Evolutionary conservation across 2,329 filamentous ascomycete genomes (phyloP).

Genomic region (Diaporthe vexans): DNA sequence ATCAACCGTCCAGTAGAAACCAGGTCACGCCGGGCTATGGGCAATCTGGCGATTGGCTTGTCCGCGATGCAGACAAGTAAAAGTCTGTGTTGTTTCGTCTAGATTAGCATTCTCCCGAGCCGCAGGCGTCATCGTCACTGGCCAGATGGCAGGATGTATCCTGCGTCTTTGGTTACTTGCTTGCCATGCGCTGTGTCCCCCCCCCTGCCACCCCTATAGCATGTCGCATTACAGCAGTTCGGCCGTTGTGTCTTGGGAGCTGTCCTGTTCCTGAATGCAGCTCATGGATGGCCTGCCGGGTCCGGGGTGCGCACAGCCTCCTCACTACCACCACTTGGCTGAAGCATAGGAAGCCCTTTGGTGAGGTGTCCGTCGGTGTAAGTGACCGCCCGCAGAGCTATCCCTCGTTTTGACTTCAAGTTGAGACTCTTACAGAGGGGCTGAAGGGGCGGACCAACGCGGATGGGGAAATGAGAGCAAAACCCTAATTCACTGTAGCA

Average conservation of each 20-base stretch:
- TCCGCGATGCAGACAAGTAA: background rate
- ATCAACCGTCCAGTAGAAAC: conserved; percentile 9
- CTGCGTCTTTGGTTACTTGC: conserved; percentile 18
- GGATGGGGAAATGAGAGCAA: conserved; percentile 10
- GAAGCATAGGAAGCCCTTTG: conserved; percentile 8
- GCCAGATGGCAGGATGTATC: background rate
- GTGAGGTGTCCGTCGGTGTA: background rate
- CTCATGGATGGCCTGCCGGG: conserved; percentile 30
- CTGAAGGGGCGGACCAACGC: background rate
- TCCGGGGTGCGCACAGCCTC: conserved; percentile 23
- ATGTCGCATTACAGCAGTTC: conserved; percentile 30
- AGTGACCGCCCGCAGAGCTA: background rate
- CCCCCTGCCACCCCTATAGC: conserved; percentile 18
- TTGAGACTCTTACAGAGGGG: background rate
- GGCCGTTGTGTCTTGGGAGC: conserved; percentile 26
- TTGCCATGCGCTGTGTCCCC: background rate
- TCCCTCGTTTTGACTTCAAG: background rate
- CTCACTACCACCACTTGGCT: conserved; percentile 16
- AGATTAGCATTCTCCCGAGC: conserved; percentile 19
- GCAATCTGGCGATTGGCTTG: conserved; percentile 18
- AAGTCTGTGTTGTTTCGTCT: conserved; percentile 29
- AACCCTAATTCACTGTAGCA: conserved; percentile 28
- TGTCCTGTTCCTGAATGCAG: conserved; percentile 10
- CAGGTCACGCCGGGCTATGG: background rate
- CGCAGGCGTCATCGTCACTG: conserved; percentile 27